Percentiles rank a stretch among this genome's conserved stretches.
Evolutionary conservation across 1,139 yeast species (phyloP).

Genomic region (Saccharomyces hybrid): DNA sequence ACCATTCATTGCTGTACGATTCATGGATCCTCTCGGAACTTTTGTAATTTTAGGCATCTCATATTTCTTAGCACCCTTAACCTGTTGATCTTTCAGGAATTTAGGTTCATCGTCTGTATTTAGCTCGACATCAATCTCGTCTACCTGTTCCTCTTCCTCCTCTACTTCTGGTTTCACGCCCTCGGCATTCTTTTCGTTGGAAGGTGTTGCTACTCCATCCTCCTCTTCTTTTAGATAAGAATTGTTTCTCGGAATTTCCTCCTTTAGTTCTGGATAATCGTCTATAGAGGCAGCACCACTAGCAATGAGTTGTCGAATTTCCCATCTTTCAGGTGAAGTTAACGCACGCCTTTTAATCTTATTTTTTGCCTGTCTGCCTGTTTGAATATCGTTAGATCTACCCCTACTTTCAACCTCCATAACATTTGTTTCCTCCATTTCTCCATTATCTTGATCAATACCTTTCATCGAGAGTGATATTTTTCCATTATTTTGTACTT

Average conservation of each 20-base stretch:
- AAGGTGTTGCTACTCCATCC: constrained; percentile 7
- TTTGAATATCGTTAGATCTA: constrained; percentile 15
- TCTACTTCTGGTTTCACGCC: background rate
- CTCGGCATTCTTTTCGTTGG: background rate
- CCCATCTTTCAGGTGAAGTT: constrained; percentile 90
- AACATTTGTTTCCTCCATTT: constrained; percentile 29
- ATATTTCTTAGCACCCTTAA: constrained; percentile 36
- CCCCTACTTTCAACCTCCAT: constrained; percentile 24
- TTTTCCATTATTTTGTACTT: constrained; percentile 42
- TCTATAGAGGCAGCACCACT: constrained; percentile 66
- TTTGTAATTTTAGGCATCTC: constrained; percentile 54
- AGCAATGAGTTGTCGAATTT: constrained; percentile 70
- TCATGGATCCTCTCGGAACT: constrained; percentile 74
- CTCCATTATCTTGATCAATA: constrained; percentile 67
- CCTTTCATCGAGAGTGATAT: constrained; percentile 63
- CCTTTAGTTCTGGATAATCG: constrained; percentile 65
- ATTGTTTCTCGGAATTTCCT: constrained; percentile 36
- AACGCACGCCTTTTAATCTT: constrained; percentile 39
- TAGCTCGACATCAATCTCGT: constrained; percentile 66
- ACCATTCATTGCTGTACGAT: constrained; percentile 71
- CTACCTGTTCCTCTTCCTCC: constrained; percentile 36
- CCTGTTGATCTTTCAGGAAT: constrained; percentile 51
- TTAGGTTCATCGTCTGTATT: constrained; percentile 56
- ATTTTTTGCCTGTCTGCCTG: constrained; percentile 7
- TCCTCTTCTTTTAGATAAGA: constrained; percentile 20